Conservation (phyloP, 2,329 filamentous ascomycete species). For the Teratosphaeriaceae sp. region DNA sequence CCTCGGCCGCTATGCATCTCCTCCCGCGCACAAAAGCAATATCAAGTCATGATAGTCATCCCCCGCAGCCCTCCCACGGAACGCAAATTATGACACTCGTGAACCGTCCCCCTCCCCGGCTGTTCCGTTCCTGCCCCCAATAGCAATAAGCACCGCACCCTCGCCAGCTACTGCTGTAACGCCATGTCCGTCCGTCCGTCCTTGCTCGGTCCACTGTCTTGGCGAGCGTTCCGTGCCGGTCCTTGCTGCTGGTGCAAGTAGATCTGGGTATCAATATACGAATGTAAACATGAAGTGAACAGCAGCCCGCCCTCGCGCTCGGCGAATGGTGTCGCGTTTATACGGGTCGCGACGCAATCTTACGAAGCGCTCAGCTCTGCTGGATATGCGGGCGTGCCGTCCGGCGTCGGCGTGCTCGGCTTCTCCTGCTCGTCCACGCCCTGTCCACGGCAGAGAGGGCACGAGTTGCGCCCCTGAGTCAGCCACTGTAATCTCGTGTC, state of each 20-base stretch:
- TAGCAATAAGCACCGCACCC: too few species aligned
- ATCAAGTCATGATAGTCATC: neutral
- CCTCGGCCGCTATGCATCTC: too few species aligned
- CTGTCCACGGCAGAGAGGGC: slow-evolving; percentile 54
- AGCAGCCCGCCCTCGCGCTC: neutral
- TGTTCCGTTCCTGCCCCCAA: too few species aligned
- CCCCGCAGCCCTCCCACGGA: neutral
- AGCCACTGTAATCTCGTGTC: slow-evolving; percentile 51
- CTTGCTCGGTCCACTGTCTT: neutral
- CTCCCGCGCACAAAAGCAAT: too few species aligned
- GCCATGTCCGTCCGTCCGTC: too few species aligned
- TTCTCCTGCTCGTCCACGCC: slow-evolving; percentile 47
- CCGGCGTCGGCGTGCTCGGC: slow-evolving; percentile 2
- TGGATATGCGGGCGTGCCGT: slow-evolving; percentile 6
- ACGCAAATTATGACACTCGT: too few species aligned
- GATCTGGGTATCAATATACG: slow-evolving; percentile 2
- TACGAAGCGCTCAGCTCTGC: slow-evolving; percentile 8
- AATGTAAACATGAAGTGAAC: neutral
- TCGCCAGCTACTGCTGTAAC: neutral
- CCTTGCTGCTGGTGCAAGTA: neutral
- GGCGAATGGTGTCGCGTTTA: too few species aligned
- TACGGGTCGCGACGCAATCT: too few species aligned
- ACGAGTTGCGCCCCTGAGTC: slow-evolving; percentile 59
- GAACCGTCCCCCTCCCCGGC: too few species aligned
- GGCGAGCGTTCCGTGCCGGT: neutral